Conservation (phyloP, 768 basidiomycete genomes). For the Trametes meyenii region DNA sequence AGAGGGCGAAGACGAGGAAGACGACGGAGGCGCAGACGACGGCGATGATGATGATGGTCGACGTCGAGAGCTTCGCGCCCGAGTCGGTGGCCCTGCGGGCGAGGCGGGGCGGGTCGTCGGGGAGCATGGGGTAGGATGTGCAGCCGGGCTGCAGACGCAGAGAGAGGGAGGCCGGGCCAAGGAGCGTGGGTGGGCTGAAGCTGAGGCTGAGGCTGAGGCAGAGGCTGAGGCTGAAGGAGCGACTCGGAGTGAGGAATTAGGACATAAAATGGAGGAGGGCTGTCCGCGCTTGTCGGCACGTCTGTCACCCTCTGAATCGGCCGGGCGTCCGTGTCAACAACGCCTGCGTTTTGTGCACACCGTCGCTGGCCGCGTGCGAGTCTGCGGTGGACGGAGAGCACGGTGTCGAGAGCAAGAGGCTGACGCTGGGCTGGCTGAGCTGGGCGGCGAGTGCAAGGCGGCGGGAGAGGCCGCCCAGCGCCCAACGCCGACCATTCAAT, state of each 20-base stretch:
- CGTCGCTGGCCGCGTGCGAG: not conserved
- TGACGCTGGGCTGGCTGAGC: not conserved
- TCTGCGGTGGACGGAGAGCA: not conserved
- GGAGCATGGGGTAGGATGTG: not conserved
- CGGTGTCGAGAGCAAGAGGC: not conserved
- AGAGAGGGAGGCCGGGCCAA: slow-evolving; percentile 5
- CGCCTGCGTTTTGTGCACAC: not conserved
- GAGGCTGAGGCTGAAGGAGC: not conserved
- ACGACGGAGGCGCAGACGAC: slow-evolving; percentile 48
- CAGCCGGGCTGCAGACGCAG: not conserved
- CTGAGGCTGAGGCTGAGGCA: not conserved
- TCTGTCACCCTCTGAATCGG: too few species aligned
- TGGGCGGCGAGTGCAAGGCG: not conserved
- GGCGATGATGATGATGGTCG: slow-evolving; percentile 52
- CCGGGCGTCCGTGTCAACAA: slow-evolving; percentile 2
- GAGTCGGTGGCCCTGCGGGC: slow-evolving; percentile 20
- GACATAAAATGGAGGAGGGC: slow-evolving; percentile 6
- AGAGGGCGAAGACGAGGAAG: slow-evolving; percentile 40
- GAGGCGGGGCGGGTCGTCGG: slow-evolving; percentile 16
- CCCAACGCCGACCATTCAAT: too few species aligned
- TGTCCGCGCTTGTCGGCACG: slow-evolving; percentile 7
- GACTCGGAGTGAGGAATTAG: slow-evolving; percentile 1
- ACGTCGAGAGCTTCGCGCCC: slow-evolving; percentile 26
- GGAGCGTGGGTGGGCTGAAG: slow-evolving; percentile 4
- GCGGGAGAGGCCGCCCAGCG: too few species aligned